A percentile compares a stretch with the other conserved stretches of the same genome.
Conservation (phyloP, 2,329 filamentous ascomycete species). For the Alternaria gaisen region DNA sequence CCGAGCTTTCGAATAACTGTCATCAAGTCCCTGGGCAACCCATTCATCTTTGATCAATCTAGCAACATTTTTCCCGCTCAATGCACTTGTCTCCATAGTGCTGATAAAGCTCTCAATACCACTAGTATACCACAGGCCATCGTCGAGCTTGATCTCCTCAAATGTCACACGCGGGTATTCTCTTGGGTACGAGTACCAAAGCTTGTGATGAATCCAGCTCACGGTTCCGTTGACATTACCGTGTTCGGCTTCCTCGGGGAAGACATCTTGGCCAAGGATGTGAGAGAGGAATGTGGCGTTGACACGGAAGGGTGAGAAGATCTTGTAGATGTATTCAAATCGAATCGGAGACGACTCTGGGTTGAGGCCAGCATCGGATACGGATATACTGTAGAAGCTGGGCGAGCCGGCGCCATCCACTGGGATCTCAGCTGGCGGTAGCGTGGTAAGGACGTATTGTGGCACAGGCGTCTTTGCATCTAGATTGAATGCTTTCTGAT, state of each 20-base stretch:
- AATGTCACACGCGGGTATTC: slow-evolving; percentile 87
- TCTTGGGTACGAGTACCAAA: slow-evolving; percentile 89
- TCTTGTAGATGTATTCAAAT: slow-evolving; percentile 70
- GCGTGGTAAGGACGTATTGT: slow-evolving; percentile 81
- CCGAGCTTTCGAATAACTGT: neutral
- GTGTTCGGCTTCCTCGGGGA: slow-evolving; percentile 43
- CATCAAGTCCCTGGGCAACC: slow-evolving; percentile 12
- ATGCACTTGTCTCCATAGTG: slow-evolving; percentile 94
- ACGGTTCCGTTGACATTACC: slow-evolving; percentile 44
- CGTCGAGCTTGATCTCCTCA: slow-evolving; percentile 76
- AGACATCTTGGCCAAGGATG: slow-evolving; percentile 55
- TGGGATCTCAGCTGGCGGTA: slow-evolving; percentile 67
- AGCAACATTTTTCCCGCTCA: slow-evolving; percentile 90
- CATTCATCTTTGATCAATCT: slow-evolving; percentile 72
- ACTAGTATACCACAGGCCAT: slow-evolving; percentile 71
- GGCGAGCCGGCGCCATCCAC: slow-evolving; percentile 67
- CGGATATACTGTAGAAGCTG: slow-evolving; percentile 87
- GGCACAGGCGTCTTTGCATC: slow-evolving; percentile 68
- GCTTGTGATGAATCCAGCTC: slow-evolving; percentile 51
- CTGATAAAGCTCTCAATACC: slow-evolving; percentile 93
- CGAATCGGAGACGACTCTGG: slow-evolving; percentile 51
- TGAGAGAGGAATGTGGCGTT: slow-evolving; percentile 58
- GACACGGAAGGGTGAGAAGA: slow-evolving; percentile 67
- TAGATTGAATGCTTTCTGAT: slow-evolving; percentile 76
- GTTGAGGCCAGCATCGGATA: slow-evolving; percentile 71